Evolutionary conservation across 352 stramenopile species (phyloP), one percentile per base, ranked within the genome.

Genomic region (Globisporangium nagaii): DNA sequence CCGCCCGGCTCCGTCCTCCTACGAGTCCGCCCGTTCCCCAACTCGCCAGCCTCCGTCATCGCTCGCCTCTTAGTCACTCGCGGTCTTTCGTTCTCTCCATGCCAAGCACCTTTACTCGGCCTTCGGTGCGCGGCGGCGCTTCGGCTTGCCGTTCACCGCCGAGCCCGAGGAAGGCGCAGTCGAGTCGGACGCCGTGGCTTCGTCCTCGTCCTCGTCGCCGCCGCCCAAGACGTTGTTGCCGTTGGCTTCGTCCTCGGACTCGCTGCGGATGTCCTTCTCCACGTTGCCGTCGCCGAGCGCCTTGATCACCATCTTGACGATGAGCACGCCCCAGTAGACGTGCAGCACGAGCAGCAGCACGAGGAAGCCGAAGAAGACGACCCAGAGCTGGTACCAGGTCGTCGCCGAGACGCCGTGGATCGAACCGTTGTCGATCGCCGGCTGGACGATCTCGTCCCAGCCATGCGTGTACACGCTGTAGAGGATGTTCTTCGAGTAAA

Each of bases 191-290:
- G 68, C 56, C 1, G 57, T 53, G 24, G 58, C 30, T 17, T 65
- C 50, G 35, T 47, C 54, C 12, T 50, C 43, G 22, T 63, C 63
- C 31, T 66, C 65, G 31, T 59, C 42, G 4, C 58, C 57, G 37
- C n/a, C n/a, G n/a, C n/a, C n/a, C n/a, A 70, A 50, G 24, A 48
- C 8, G n/a, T 75, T 66, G 20, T 73, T 67, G 40, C 67, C 71
- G 20, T 73, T 67, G 40, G 66, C 71, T 25, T 91, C 80, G 54
- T 59, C 66, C 58, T 89, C 81, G 31, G 81, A 91, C 58, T 88
- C 81, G 56, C 78, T 91, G 52, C 81, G 81, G 27, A 91, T 91
- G 36, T 89, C 81, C 62, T 89, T 89, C 60, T 91, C 77, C 17
- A 88, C 79, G 56, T 84, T 88, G 55, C 79, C 76, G 39, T 75